Conservation (phyloP, 2,329 filamentous ascomycete genomes). For the Myriangium duriaei region DNA sequence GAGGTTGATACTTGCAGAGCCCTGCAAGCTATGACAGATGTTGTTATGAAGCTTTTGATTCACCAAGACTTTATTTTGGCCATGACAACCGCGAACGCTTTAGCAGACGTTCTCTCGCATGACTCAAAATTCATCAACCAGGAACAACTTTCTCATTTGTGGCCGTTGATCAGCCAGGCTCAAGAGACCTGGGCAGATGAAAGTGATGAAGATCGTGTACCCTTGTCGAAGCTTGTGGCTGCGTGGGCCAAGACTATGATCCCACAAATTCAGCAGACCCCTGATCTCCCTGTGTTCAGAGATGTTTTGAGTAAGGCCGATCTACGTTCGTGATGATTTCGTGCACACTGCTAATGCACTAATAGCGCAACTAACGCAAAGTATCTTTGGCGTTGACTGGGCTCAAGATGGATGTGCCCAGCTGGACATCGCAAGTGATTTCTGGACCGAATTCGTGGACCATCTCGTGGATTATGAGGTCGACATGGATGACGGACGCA, state of each 20-base stretch:
- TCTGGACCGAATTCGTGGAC: slow-evolving; percentile 69
- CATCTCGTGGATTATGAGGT: slow-evolving; percentile 46
- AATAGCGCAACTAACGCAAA: slow-evolving; percentile 2
- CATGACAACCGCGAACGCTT: background rate
- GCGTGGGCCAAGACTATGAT: slow-evolving; percentile 5
- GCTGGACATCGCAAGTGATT: slow-evolving; percentile 47
- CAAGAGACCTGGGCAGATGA: background rate
- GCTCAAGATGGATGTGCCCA: slow-evolving; percentile 5
- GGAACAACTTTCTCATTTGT: slow-evolving; percentile 1
- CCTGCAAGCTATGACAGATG: slow-evolving; percentile 1
- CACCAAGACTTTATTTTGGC: background rate
- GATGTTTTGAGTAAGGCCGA: background rate
- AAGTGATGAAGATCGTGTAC: slow-evolving; percentile 2
- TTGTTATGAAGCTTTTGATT: slow-evolving; percentile 2
- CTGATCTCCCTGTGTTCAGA: background rate
- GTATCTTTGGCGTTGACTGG: slow-evolving; percentile 5
- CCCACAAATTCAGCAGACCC: background rate
- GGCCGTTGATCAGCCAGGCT: slow-evolving; percentile 4
- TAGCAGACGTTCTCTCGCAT: background rate
- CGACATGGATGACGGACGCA: slow-evolving; percentile 36
- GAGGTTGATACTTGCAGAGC: slow-evolving; percentile 1
- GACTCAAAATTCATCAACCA: slow-evolving; percentile 2
- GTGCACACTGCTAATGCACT: background rate
- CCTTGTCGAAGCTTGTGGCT: slow-evolving; percentile 2
- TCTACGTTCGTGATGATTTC: background rate